Conservation (phyloP, 2,329 filamentous ascomycete species). For the Monosporascus sp. region DNA sequence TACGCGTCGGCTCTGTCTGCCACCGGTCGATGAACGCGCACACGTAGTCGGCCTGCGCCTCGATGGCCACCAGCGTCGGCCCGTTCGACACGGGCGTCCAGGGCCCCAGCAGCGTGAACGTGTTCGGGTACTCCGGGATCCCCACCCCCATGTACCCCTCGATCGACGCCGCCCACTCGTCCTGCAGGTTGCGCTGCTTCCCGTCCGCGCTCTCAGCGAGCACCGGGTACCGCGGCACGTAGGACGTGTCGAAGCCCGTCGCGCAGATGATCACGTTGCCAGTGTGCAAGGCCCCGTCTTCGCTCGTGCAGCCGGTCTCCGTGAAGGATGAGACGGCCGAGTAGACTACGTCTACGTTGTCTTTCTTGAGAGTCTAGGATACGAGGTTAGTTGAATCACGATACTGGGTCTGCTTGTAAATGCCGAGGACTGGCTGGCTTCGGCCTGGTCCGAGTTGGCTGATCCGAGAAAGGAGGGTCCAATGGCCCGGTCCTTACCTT, state of each 20-base stretch:
- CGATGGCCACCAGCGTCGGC: slow-evolving; percentile 27
- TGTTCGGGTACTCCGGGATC: slow-evolving; percentile 21
- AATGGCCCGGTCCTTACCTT: slow-evolving; percentile 13
- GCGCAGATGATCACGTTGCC: slow-evolving; percentile 27
- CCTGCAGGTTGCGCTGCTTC: slow-evolving; percentile 19
- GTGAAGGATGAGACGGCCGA: slow-evolving; percentile 27
- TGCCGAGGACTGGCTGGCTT: no score
- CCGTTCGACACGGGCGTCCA: slow-evolving; percentile 36
- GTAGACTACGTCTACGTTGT: slow-evolving; percentile 37
- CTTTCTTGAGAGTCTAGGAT: slow-evolving; percentile 28
- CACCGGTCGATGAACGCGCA: slow-evolving; percentile 44
- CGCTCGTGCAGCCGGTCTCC: slow-evolving; percentile 20
- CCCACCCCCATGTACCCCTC: slow-evolving; percentile 26
- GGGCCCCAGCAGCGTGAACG: slow-evolving; percentile 34
- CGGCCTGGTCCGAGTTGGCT: no score
- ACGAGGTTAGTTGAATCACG: neutral
- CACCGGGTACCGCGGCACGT: slow-evolving; percentile 33
- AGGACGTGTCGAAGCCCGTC: slow-evolving; percentile 16
- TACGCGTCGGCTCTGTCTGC: slow-evolving; percentile 38
- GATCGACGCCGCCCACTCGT: slow-evolving; percentile 19
- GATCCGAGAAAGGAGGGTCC: no score
- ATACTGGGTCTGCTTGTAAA: no score
- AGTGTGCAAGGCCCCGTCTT: slow-evolving; percentile 21
- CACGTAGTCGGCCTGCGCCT: slow-evolving; percentile 45
- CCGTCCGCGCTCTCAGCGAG: slow-evolving; percentile 27